Conservation (phyloP, 257 asterid genomes). For the Salvia rosmarinus region DNA sequence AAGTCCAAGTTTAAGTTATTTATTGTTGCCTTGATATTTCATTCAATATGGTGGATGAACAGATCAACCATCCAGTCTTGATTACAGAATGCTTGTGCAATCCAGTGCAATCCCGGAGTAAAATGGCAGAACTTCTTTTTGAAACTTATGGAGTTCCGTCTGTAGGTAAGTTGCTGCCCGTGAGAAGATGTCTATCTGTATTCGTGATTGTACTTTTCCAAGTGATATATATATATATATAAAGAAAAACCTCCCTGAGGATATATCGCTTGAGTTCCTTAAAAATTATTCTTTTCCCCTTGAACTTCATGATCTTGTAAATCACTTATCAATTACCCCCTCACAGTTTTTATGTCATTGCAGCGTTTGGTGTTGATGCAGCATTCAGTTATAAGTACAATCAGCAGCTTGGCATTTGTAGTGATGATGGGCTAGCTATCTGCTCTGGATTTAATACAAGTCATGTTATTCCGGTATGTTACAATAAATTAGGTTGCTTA, state of each 20-base stretch:
- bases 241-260: slow-evolving; percentile 2
- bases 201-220: neutral
- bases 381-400: slow-evolving; percentile 94
- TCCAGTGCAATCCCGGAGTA: slow-evolving; percentile 92
- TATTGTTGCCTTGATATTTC: slow-evolving; percentile 33
- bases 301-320: slow-evolving; percentile 17
- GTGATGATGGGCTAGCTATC: slow-evolving; percentile 77
- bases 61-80: slow-evolving; percentile 94
- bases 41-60: slow-evolving; percentile 49
- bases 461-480: slow-evolving; percentile 94
- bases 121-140: slow-evolving; percentile 97
- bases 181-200: neutral
- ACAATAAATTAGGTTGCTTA: too few species aligned
- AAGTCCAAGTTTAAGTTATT: slow-evolving; percentile 17
- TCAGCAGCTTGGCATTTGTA: slow-evolving; percentile 73
- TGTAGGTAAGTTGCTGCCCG: slow-evolving; percentile 55
- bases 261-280: slow-evolving; percentile 16
- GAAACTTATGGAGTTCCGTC: slow-evolving; percentile 98
- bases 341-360: slow-evolving; percentile 31
- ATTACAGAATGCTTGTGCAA: slow-evolving; percentile 96
- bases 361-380: slow-evolving; percentile 96
- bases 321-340: slow-evolving; percentile 24
- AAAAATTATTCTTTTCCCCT: neutral
- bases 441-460: slow-evolving; percentile 90
- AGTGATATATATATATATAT: too few species aligned